Conservation (phyloP, 1,284 basidiomycete species). For the Uromyces viciae-fabae region DNA sequence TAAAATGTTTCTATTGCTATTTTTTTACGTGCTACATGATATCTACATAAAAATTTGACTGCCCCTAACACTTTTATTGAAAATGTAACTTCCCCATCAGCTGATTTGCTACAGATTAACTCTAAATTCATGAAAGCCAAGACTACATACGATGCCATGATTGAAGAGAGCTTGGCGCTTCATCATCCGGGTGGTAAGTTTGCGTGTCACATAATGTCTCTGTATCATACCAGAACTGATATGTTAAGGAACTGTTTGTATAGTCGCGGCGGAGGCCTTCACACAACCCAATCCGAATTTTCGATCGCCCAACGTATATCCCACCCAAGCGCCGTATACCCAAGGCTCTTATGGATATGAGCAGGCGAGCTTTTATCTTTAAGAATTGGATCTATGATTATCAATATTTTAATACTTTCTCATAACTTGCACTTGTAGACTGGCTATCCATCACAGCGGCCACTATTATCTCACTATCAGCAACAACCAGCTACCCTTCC, state of each 20-base stretch:
- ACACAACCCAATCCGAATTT: constrained; percentile 38
- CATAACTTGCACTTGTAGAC: neutral
- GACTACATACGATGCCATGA: constrained; percentile 51
- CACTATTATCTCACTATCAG: constrained; percentile 5
- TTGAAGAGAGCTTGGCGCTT: constrained; percentile 46
- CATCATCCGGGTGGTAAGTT: constrained; percentile 42
- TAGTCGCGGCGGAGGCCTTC: constrained; percentile 39
- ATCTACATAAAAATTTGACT: too few species aligned
- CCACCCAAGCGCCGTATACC: constrained; percentile 8
- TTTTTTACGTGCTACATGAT: too few species aligned
- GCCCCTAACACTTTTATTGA: too few species aligned
- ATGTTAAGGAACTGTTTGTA: too few species aligned
- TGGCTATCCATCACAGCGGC: constrained; percentile 2
- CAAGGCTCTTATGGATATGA: constrained; percentile 37
- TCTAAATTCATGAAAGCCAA: constrained; percentile 51
- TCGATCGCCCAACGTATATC: neutral
- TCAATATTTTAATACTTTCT: neutral
- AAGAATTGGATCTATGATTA: neutral
- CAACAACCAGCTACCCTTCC: constrained; percentile 8
- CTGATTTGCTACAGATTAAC: constrained; percentile 50
- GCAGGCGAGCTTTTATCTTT: neutral
- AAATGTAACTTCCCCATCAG: constrained; percentile 40
- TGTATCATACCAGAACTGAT: neutral
- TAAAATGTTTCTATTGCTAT: too few species aligned
- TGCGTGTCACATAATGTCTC: neutral